These are phyloP conservation scores for Parafenestella ontariensis DNA, from an alignment of 2,329 filamentous ascomycete genomes.

Conservation along the genomic window DNA sequence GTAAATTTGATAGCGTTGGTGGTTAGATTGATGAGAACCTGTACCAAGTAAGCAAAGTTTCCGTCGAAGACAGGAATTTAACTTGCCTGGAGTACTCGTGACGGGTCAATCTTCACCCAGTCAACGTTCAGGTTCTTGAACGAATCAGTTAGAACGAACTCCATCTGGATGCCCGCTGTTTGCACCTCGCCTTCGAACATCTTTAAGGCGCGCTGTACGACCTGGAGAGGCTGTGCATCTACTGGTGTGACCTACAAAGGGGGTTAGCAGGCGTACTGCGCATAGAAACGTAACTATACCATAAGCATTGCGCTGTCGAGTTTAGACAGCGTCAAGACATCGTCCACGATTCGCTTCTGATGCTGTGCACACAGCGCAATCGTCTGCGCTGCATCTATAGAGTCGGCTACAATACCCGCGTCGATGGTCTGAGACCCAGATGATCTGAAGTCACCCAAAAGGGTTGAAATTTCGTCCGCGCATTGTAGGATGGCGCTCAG, in stretches of 20 bases:
- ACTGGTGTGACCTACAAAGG: slow-evolving; percentile 65
- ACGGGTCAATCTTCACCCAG: slow-evolving; percentile 77
- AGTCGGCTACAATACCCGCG: slow-evolving; percentile 61
- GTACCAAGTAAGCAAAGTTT: slow-evolving; percentile 3
- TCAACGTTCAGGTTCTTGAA: slow-evolving; percentile 65
- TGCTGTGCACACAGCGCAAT: slow-evolving; percentile 81
- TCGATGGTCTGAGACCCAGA: slow-evolving; percentile 57
- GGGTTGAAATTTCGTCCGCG: slow-evolving; percentile 74
- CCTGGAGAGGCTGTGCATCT: slow-evolving; percentile 69
- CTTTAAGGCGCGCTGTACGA: slow-evolving; percentile 72
- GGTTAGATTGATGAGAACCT: slow-evolving; percentile 77
- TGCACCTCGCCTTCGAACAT: slow-evolving; percentile 81
- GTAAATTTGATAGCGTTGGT: slow-evolving; percentile 88
- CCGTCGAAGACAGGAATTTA: background rate
- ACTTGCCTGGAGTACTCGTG: slow-evolving; percentile 69
- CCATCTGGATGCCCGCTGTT: slow-evolving; percentile 71
- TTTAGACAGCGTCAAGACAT: slow-evolving; percentile 59
- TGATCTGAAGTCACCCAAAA: slow-evolving; percentile 52
- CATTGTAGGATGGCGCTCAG: slow-evolving; percentile 78
- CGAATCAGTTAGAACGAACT: slow-evolving; percentile 68
- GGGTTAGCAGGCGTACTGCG: slow-evolving; percentile 2
- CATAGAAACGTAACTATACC: slow-evolving; percentile 33
- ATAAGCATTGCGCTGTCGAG: slow-evolving; percentile 77
- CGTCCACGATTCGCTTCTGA: slow-evolving; percentile 68
- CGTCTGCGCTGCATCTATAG: slow-evolving; percentile 77